These are phyloP conservation scores for Gigaspora rosea DNA, from an alignment of 192 early-diverging fungal genomes.

Conservation along the genomic window DNA sequence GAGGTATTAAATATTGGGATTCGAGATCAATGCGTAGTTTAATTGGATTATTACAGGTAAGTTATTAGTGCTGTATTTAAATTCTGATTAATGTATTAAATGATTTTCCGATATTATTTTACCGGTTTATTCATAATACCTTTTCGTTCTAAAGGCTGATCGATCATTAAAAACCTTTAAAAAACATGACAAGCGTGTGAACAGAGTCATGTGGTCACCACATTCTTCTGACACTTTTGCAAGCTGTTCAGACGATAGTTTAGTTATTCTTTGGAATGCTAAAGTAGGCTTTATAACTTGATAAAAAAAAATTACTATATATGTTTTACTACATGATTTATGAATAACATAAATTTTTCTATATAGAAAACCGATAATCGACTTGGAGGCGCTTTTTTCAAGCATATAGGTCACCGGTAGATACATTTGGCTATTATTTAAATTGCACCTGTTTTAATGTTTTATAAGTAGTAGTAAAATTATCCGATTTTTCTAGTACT, in stretches of 20 bases:
- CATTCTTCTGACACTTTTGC: background rate
- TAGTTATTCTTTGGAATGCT: conserved; percentile 14
- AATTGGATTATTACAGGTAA: background rate
- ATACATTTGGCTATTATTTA: too few relatives aligned
- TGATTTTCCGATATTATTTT: background rate
- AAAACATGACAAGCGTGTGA: background rate
- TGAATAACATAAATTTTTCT: background rate
- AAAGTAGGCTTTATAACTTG: background rate
- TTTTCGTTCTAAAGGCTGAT: background rate
- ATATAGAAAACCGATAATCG: background rate
- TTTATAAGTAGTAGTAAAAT: too few relatives aligned
- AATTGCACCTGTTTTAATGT: too few relatives aligned
- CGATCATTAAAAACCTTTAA: conserved; percentile 8
- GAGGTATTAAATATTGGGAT: conserved; percentile 21
- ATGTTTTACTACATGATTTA: too few relatives aligned
- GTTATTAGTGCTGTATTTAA: background rate
- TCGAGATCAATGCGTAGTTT: background rate
- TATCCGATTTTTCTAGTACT: too few relatives aligned
- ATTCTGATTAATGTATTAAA: background rate
- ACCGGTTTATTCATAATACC: background rate
- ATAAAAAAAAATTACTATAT: too few relatives aligned
- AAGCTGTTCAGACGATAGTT: conserved; percentile 19
- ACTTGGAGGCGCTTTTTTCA: background rate
- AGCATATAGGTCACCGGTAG: background rate
- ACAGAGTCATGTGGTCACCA: conserved; percentile 19